Evolutionary conservation across 768 basidiomycete genomes (phyloP).

Genomic region (Suillus plorans): DNA sequence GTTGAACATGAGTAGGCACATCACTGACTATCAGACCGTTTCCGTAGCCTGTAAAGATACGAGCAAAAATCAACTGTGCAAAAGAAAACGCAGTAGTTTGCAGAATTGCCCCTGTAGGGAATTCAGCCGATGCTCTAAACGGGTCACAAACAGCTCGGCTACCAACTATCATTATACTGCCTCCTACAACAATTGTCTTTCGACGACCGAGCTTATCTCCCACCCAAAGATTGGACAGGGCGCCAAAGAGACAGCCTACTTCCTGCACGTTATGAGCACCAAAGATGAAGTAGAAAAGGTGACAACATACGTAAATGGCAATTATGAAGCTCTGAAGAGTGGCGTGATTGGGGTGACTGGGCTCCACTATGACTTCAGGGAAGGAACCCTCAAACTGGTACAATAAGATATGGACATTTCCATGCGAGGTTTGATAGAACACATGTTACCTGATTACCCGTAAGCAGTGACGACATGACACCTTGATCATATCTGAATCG

Average conservation of each 20-base stretch:
- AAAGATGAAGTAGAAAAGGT: background rate
- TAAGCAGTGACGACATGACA: slow-evolving; percentile 42
- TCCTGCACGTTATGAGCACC: slow-evolving; percentile 28
- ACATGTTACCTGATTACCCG: slow-evolving; percentile 26
- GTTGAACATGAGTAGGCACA: background rate
- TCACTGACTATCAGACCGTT: slow-evolving; percentile 40
- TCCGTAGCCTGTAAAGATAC: slow-evolving; percentile 40
- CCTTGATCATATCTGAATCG: slow-evolving; percentile 40
- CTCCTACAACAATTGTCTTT: slow-evolving; percentile 38
- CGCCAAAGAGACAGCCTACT: slow-evolving; percentile 44
- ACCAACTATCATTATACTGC: slow-evolving; percentile 41
- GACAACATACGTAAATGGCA: slow-evolving; percentile 34
- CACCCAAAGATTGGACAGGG: slow-evolving; percentile 40
- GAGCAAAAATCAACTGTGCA: slow-evolving; percentile 40
- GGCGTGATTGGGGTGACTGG: slow-evolving; percentile 28
- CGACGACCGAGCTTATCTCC: slow-evolving; percentile 43
- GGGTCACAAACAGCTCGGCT: background rate
- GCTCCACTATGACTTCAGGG: slow-evolving; percentile 34
- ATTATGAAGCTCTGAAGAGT: slow-evolving; percentile 39
- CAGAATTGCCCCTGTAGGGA: slow-evolving; percentile 28
- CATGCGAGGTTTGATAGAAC: background rate
- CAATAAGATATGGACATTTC: background rate
- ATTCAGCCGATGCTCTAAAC: background rate
- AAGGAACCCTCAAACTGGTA: slow-evolving; percentile 38
- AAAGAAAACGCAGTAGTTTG: slow-evolving; percentile 38